Conservation (phyloP, 192 early-diverging fungal species). For the Umbelopsis isabellina region DNA sequence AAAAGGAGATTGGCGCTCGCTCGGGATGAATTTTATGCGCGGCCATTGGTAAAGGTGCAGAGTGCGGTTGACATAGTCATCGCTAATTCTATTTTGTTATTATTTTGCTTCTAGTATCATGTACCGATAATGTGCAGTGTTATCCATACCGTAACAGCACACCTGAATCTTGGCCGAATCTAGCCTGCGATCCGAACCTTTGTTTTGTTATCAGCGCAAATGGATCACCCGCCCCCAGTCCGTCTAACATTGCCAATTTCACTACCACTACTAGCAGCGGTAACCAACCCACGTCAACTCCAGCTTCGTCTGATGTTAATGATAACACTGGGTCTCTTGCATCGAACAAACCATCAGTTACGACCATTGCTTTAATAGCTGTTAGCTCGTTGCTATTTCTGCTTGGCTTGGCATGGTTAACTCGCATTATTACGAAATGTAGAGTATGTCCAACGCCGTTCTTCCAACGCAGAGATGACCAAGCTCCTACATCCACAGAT, state of each 20-base stretch:
- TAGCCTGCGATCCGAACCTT: conserved; percentile 17
- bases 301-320: background rate
- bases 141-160: conserved; percentile 12
- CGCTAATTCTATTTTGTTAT: too few species aligned
- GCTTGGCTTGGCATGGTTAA: conserved; percentile 5
- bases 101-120: background rate
- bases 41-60: too few species aligned
- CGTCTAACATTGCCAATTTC: background rate
- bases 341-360: background rate
- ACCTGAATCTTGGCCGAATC: background rate
- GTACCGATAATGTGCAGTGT: conserved; percentile 11
- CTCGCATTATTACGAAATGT: conserved; percentile 4
- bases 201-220: conserved; percentile 17
- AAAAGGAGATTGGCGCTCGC: too few species aligned
- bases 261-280: background rate
- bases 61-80: too few species aligned
- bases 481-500: background rate
- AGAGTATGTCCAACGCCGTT: conserved; percentile 11
- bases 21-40: too few species aligned
- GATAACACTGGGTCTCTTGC: background rate
- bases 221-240: conserved; percentile 1
- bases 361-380: conserved; percentile 11
- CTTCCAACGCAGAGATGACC: conserved; percentile 7
- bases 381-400: conserved; percentile 12
- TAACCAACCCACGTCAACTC: background rate